Percentiles rank a stretch among this genome's conserved stretches.
Conservation (phyloP, 441 rosid species). For the Mallotus japonicus region DNA sequence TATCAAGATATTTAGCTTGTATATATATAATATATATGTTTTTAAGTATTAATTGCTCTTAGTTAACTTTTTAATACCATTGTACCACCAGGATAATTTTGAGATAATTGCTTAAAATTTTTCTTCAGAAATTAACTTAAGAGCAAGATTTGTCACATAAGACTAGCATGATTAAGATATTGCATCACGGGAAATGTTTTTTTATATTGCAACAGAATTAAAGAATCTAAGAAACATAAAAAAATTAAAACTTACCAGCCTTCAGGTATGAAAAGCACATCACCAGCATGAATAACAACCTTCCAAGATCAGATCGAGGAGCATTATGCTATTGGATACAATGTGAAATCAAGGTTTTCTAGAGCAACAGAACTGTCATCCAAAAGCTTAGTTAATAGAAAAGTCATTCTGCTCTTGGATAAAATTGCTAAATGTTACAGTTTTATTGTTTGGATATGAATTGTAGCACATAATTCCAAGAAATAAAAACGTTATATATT, state of each 20-base stretch:
- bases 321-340: conserved; percentile 68
- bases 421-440: too few relatives aligned
- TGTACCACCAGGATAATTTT: background rate
- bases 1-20: background rate
- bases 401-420: background rate
- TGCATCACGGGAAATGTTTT: background rate
- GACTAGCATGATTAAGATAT: background rate
- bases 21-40: background rate
- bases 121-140: background rate
- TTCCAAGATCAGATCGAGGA: conserved; percentile 55
- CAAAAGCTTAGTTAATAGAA: conserved; percentile 17
- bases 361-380: conserved; percentile 63
- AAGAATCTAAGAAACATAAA: conserved; percentile 1
- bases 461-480: too few relatives aligned
- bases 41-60: background rate
- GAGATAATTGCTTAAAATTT: background rate
- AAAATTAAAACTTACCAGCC: conserved; percentile 69
- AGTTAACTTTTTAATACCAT: background rate
- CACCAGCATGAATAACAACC: conserved; percentile 72
- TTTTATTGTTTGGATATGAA: too few relatives aligned
- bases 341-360: conserved; percentile 60
- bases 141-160: background rate
- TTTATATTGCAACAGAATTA: background rate
- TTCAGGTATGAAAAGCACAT: conserved; percentile 97
- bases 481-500: too few relatives aligned